These are phyloP conservation scores for Blechomonas ayalai DNA, from an alignment of 208 protist species.

Conservation along the genomic window DNA sequence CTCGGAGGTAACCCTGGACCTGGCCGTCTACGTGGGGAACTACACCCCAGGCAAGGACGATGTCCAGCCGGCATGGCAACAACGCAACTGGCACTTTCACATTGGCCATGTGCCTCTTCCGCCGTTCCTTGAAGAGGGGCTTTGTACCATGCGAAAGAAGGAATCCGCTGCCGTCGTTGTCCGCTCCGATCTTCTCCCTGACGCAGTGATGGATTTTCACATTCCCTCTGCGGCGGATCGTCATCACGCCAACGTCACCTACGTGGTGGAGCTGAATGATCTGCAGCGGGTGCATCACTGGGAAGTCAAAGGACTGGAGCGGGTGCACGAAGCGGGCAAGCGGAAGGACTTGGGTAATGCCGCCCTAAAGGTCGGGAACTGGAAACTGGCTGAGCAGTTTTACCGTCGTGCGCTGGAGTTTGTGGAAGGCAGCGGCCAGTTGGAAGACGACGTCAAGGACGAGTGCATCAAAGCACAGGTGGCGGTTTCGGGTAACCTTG, in stretches of 20 bases:
- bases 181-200: conserved; percentile 21
- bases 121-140: conserved; percentile 59
- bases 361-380: conserved; percentile 56
- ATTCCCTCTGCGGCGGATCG: conserved; percentile 31
- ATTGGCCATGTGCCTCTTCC: conserved; percentile 63
- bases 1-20: conserved; percentile 48
- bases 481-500: conserved; percentile 56
- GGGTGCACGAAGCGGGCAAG: conserved; percentile 49
- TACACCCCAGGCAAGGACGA: conserved; percentile 28
- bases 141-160: conserved; percentile 59
- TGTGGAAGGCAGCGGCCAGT: conserved; percentile 69
- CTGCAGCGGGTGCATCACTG: conserved; percentile 53
- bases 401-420: conserved; percentile 86
- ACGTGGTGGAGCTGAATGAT: conserved; percentile 57
- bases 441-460: conserved; percentile 40
- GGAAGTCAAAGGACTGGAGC: conserved; percentile 51
- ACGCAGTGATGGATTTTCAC: conserved; percentile 31
- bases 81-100: conserved; percentile 33
- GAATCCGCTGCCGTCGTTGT: conserved; percentile 69
- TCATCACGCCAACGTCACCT: conserved; percentile 31
- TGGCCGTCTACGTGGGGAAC: conserved; percentile 51
- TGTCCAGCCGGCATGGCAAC: conserved; percentile 36
- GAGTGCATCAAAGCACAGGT: conserved; percentile 44
- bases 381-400: conserved; percentile 53
- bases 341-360: conserved; percentile 80